Evolutionary conservation across 805 yeast species (phyloP).

Genomic region (Candida jianshihensis): DNA sequence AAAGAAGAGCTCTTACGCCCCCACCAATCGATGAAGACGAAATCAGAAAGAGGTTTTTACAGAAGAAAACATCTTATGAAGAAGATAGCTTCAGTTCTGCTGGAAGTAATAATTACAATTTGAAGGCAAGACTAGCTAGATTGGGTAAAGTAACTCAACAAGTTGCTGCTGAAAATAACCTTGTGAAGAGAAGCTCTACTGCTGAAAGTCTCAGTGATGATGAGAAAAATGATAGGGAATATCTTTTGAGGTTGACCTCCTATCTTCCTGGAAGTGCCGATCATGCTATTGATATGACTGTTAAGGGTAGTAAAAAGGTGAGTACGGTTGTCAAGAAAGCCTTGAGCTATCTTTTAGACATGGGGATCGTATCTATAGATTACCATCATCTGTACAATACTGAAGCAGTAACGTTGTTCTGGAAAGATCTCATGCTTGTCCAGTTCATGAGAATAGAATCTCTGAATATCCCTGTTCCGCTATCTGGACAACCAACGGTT

Average conservation of each 20-base stretch:
- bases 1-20: conserved; percentile 8
- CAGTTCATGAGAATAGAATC: conserved; percentile 21
- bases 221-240: conserved; percentile 2
- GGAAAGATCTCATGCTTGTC: conserved; percentile 15
- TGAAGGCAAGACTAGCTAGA: background rate
- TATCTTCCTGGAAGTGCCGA: conserved; percentile 16
- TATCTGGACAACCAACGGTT: conserved; percentile 6
- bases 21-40: conserved; percentile 15
- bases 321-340: conserved; percentile 9
- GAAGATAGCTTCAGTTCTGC: background rate
- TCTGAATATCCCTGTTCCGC: conserved; percentile 10
- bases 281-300: conserved; percentile 4
- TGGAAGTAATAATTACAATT: conserved; percentile 6
- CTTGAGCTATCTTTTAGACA: conserved; percentile 5
- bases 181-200: background rate
- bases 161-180: background rate
- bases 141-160: background rate
- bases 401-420: conserved; percentile 12
- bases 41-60: conserved; percentile 1
- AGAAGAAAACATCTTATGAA: background rate
- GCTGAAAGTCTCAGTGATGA: conserved; percentile 1
- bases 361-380: conserved; percentile 1
- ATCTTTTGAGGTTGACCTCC: conserved; percentile 11
- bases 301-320: conserved; percentile 16
- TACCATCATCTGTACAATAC: conserved; percentile 5